A percentile compares a stretch with the other conserved stretches of the same genome.
Evolutionary conservation across 2,329 filamentous ascomycete genomes (phyloP).

Genomic region (Apiospora sp.): DNA sequence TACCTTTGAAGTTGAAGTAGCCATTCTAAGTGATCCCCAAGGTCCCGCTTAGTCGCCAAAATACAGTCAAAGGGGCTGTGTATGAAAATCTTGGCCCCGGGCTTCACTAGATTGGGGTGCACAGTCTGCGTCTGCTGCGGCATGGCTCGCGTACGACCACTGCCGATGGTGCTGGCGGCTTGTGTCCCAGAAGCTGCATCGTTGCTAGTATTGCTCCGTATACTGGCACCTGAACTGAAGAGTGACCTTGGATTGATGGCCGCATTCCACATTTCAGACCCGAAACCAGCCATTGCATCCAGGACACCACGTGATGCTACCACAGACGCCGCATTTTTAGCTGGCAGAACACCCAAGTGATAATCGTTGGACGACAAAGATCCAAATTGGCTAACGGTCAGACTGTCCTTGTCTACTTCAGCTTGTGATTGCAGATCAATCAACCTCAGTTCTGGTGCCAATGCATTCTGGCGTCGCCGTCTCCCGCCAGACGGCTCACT

Average conservation of each 20-base stretch:
- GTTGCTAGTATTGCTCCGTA: conserved; percentile 67
- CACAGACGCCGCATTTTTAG: conserved; percentile 70
- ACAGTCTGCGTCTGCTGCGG: conserved; percentile 44
- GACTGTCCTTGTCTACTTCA: conserved; percentile 84
- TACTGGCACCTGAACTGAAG: conserved; percentile 86
- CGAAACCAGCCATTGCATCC: conserved; percentile 76
- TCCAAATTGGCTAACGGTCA: conserved; percentile 88
- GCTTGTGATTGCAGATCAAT: conserved; percentile 89
- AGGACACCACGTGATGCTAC: conserved; percentile 74
- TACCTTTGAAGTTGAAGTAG: conserved; percentile 83
- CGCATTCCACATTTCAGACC: conserved; percentile 86
- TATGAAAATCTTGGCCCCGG: conserved; percentile 80
- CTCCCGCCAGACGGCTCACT: conserved; percentile 71
- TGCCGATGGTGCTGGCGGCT: conserved; percentile 48
- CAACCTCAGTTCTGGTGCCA: conserved; percentile 87
- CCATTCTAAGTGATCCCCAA: conserved; percentile 87
- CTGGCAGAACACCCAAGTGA: conserved; percentile 84
- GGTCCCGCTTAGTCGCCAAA: conserved; percentile 86
- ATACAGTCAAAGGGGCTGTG: conserved; percentile 97
- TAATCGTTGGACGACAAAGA: conserved; percentile 89
- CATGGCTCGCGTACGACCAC: conserved; percentile 40
- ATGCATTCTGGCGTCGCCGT: conserved; percentile 77
- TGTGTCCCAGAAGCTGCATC: conserved; percentile 64
- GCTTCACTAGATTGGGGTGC: conserved; percentile 63
- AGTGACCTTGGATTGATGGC: conserved; percentile 87